phyloP scores from a whole-genome alignment of 2,329 filamentous ascomycete species.

The Neonectria ditissima region DNA sequence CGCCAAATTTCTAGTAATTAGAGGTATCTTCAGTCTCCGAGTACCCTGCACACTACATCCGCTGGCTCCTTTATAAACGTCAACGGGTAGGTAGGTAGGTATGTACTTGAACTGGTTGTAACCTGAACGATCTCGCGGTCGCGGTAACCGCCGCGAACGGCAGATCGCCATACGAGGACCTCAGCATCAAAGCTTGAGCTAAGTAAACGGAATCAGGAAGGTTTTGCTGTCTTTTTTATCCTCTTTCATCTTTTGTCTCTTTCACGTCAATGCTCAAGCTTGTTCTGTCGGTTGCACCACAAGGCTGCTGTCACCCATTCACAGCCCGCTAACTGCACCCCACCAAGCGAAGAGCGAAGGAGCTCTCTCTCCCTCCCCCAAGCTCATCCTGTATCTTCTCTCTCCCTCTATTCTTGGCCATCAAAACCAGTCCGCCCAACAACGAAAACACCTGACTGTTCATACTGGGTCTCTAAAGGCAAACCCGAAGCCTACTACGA shows the following conservation, averaged over 20 bases:
- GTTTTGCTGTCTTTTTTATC: not conserved
- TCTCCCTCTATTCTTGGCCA: not conserved
- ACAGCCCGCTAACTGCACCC: constrained; percentile 8
- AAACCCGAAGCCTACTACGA: not conserved
- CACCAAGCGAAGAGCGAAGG: constrained; percentile 1
- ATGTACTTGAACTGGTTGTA: not conserved
- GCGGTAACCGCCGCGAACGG: not conserved
- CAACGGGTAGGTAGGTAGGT: too few relatives aligned
- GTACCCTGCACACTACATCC: not conserved
- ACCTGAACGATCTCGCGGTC: not conserved
- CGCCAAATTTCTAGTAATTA: not conserved
- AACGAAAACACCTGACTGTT: not conserved
- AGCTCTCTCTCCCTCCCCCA: not conserved
- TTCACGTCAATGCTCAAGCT: not conserved
- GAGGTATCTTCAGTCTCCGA: too few relatives aligned
- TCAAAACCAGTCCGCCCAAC: not conserved
- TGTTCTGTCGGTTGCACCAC: not conserved
- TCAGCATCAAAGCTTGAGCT: not conserved
- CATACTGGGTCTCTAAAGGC: not conserved
- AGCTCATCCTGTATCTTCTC: not conserved
- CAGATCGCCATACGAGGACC: not conserved
- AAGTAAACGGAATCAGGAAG: not conserved
- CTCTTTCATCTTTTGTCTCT: too few relatives aligned
- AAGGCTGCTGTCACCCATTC: not conserved
- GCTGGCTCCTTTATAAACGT: not conserved